phyloP scores from a whole-genome alignment of 495 filamentous ascomycete species.

The Aspergillus sparsus region DNA sequence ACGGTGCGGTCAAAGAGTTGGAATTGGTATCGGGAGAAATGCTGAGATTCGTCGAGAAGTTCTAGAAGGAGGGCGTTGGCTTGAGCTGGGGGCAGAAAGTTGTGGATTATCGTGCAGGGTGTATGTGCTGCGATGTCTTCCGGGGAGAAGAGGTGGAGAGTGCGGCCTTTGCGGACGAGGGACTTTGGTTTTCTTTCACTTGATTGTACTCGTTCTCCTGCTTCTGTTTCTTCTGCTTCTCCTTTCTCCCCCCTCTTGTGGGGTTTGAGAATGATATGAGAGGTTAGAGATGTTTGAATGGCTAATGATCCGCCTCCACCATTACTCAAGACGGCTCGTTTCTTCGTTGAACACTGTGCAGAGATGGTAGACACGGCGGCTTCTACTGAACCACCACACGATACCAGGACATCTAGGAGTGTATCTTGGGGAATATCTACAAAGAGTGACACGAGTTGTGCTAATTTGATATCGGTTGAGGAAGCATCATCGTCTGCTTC shows the following conservation, averaged over 20 bases:
- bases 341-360: slow-evolving; percentile 36
- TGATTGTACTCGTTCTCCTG: neutral
- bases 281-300: slow-evolving; percentile 45
- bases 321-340: slow-evolving; percentile 21
- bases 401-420: slow-evolving; percentile 77
- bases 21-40: slow-evolving; percentile 73
- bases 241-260: slow-evolving; percentile 19
- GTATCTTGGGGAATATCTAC: slow-evolving; percentile 60
- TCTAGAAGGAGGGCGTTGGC: slow-evolving; percentile 75
- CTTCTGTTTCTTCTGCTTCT: slow-evolving; percentile 26
- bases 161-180: slow-evolving; percentile 73
- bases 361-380: slow-evolving; percentile 56
- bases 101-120: slow-evolving; percentile 87
- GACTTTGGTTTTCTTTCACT: slow-evolving; percentile 40
- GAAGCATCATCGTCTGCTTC: slow-evolving; percentile 53
- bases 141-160: slow-evolving; percentile 78
- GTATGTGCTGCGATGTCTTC: slow-evolving; percentile 76
- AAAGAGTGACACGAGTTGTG: slow-evolving; percentile 76
- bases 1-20: slow-evolving; percentile 86
- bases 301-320: slow-evolving; percentile 21
- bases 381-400: slow-evolving; percentile 74
- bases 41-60: slow-evolving; percentile 71
- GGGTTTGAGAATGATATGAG: slow-evolving; percentile 43
- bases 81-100: slow-evolving; percentile 72
- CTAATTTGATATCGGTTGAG: slow-evolving; percentile 86